phyloP scores from a whole-genome alignment of 1,284 basidiomycete species.

The Jaminaea rosea region DNA sequence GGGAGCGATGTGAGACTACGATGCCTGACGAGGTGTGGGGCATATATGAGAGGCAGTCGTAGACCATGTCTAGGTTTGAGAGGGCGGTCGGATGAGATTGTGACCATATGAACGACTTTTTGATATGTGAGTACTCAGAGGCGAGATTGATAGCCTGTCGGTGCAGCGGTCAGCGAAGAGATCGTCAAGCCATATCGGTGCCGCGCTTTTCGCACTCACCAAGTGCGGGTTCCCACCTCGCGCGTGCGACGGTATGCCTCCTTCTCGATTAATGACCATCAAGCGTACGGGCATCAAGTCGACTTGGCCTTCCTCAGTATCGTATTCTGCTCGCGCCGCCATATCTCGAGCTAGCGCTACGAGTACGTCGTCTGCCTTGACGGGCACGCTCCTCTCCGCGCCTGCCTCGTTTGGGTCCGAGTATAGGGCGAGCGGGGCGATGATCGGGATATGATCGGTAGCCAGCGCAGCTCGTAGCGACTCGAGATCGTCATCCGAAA shows the following conservation, averaged over 20 bases:
- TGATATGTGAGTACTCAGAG: conserved; percentile 78
- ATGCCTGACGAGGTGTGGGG: conserved; percentile 84
- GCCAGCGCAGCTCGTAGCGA: conserved; percentile 77
- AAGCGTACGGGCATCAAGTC: conserved; percentile 62
- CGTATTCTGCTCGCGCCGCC: conserved; percentile 51
- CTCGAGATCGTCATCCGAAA: conserved; percentile 64
- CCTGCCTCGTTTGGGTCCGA: conserved; percentile 56
- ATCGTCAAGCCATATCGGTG: no score
- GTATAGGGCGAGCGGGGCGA: conserved; percentile 87
- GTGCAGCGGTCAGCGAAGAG: no score
- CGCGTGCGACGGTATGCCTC: conserved; percentile 94
- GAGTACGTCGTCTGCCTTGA: conserved; percentile 83
- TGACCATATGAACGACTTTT: conserved; percentile 79
- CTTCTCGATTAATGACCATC: conserved; percentile 95
- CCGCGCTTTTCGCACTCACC: no score
- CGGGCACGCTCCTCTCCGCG: conserved; percentile 63
- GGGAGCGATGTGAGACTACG: conserved; percentile 93
- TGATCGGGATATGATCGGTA: conserved; percentile 88
- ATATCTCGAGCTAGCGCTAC: conserved; percentile 80
- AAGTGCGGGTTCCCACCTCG: conserved; percentile 89
- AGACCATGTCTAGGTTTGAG: conserved; percentile 75
- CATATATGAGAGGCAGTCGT: conserved; percentile 83
- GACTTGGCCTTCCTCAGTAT: conserved; percentile 14
- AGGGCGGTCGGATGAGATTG: conserved; percentile 75
- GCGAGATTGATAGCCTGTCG: conserved; percentile 89